Evolutionary conservation across 225 moss, liverwort and hornwort species (phyloP), one percentile per base, ranked within the genome.

Genomic region (Bryum argenteum): DNA sequence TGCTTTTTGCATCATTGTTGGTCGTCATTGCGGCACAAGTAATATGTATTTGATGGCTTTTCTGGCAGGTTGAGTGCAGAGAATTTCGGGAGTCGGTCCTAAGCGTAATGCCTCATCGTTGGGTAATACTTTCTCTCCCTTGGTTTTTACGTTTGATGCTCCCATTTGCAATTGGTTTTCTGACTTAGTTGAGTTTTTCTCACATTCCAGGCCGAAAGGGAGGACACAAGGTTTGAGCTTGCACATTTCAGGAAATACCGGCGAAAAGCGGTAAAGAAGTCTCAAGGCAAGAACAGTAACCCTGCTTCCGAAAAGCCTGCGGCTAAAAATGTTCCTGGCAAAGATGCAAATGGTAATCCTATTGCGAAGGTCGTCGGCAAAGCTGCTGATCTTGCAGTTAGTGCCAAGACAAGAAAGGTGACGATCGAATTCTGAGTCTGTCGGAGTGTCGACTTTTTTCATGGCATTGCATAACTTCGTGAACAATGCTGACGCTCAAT

Each of bases 31-130:
- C 16, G 12, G 39, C 45, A 26, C 40, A 68, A 69, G 17, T 22
- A 57, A 52, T 65, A 57, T 61, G 18, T 33, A 51, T 26, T 26
- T 21, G 44, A 67, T 83, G 75, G 12, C 38, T 44, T 63, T 81
- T 61, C 57, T 62, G 77, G 55, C 90, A 95, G 92, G 87, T 84
- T 74, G 81, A 91, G 82, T 96, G 93, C 93, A 87, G 89, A 73
- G 87, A 90, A 51, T 96, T 79, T 60, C 82, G 93, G 78, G 96
- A 96, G 70, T 96, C 96, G 15, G 87, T 96, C 23, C 84, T 96
- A 28, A 72, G 84, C 54, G 87, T 82, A 62, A 93, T 96, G 96
- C 96, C 96, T 66, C 93, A 93, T 88, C 89, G 87, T 81, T 96
- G 96, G 96, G 95, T 95, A 85, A 79, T 60, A 38, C 65, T 48